These are phyloP conservation scores for Microstegium vimineum DNA, from an alignment of 176 grass and related monocot genomes.

Conservation along the genomic window DNA sequence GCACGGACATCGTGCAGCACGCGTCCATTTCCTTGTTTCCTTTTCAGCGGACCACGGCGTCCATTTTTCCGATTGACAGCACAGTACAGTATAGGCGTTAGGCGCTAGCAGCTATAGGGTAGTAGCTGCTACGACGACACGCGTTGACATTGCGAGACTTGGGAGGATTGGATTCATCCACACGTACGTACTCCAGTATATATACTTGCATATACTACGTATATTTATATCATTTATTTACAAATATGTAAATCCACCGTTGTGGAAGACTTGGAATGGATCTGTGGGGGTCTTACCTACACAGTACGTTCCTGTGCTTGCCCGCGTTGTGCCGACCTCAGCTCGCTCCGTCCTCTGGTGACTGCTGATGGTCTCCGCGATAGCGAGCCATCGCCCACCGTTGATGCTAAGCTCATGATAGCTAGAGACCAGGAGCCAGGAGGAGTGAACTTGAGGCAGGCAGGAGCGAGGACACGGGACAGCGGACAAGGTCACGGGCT, in stretches of 20 bases:
- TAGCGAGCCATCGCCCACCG: not conserved
- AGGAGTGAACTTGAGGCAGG: not conserved
- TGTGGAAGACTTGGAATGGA: not conserved
- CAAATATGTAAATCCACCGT: not conserved
- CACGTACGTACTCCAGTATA: no score
- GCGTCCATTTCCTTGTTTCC: not conserved
- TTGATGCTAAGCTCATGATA: not conserved
- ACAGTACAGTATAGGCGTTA: slow-evolving; percentile 1
- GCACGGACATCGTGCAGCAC: not conserved
- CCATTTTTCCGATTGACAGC: not conserved
- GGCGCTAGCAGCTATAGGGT: not conserved
- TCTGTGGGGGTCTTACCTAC: not conserved
- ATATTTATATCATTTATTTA: no score
- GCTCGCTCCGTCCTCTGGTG: no score
- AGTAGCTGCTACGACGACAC: not conserved
- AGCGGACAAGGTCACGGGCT: not conserved
- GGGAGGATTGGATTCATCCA: no score
- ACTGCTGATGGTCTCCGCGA: not conserved
- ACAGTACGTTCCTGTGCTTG: not conserved
- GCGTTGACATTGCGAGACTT: slow-evolving; percentile 16
- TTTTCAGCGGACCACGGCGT: slow-evolving; percentile 3
- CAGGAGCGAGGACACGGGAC: no score
- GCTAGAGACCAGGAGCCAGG: not conserved
- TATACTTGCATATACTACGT: not conserved
- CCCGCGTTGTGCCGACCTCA: slow-evolving; percentile 9